Percentiles rank a stretch among this genome's conserved stretches.
Evolutionary conservation across 139 green algal species (phyloP).

Genomic region (Volvox reticuliferus): DNA sequence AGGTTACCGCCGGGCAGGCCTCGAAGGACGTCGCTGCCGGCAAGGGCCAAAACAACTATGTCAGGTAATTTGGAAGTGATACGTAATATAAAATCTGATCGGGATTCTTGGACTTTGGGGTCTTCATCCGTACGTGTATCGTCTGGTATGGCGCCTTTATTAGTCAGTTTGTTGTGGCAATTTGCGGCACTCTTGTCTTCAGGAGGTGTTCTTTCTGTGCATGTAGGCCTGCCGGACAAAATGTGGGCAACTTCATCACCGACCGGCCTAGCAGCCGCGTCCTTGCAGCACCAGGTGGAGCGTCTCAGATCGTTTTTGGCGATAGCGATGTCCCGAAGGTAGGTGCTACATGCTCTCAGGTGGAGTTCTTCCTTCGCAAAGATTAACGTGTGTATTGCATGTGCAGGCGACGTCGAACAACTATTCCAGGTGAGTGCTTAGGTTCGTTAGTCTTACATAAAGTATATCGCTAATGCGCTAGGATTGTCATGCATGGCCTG

Average conservation of each 20-base stretch:
- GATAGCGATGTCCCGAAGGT: constrained; percentile 5
- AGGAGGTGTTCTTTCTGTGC: background rate
- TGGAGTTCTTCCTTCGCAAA: too few relatives aligned
- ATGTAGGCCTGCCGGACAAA: constrained; percentile 33
- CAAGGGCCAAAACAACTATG: constrained; percentile 60
- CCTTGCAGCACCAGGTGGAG: constrained; percentile 80
- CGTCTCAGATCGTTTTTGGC: constrained; percentile 51
- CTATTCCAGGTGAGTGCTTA: constrained; percentile 35
- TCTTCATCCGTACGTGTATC: too few relatives aligned
- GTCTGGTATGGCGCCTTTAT: too few relatives aligned
- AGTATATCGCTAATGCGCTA: background rate
- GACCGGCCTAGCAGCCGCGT: constrained; percentile 74
- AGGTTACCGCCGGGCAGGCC: constrained; percentile 36
- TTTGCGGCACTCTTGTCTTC: too few relatives aligned
- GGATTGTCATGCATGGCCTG: background rate
- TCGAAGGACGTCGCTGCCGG: constrained; percentile 30
- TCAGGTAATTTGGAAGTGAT: background rate
- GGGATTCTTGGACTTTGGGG: too few relatives aligned
- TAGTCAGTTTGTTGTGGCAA: too few relatives aligned
- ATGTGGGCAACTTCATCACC: constrained; percentile 67
- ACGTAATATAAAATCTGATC: too few relatives aligned
- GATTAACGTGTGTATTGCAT: too few relatives aligned
- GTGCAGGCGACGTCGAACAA: constrained; percentile 37
- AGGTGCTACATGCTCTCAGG: too few relatives aligned
- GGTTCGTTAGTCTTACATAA: background rate